These are phyloP conservation scores for Metrosideros polymorpha DNA, from an alignment of 441 rosid genomes.

Conservation along the genomic window DNA sequence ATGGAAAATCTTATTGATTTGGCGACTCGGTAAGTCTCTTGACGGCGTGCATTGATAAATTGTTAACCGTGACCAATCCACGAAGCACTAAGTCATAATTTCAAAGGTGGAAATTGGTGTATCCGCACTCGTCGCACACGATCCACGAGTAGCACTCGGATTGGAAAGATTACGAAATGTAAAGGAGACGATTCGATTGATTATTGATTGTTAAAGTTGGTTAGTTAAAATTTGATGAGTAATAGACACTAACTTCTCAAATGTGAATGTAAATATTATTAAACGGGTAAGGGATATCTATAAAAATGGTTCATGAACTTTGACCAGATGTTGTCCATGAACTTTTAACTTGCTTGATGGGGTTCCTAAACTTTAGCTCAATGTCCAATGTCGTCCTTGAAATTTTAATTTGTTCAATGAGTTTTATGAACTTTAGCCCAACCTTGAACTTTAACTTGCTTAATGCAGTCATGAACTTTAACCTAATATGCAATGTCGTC, in stretches of 20 bases:
- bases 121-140: neutral
- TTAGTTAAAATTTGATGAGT: too few relatives aligned
- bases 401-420: neutral
- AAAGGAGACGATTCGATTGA: neutral
- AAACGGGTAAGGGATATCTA: neutral
- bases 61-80: fast-evolving
- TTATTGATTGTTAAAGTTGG: too few relatives aligned
- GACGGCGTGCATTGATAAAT: neutral
- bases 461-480: neutral
- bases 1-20: neutral
- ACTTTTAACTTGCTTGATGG: too few relatives aligned
- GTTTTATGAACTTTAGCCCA: fast-evolving
- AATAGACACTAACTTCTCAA: neutral
- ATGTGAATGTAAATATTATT: neutral
- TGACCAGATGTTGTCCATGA: too few relatives aligned
- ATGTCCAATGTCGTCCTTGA: fast-evolving
- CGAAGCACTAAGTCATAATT: neutral
- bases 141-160: too few relatives aligned
- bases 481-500: fast-evolving
- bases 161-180: neutral
- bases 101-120: neutral
- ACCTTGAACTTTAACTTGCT: neutral
- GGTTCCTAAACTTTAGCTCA: neutral
- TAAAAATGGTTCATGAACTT: neutral
- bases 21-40: too few relatives aligned